These are phyloP conservation scores for Macaranga tanarius DNA, from an alignment of 441 rosid species.

Conservation along the genomic window DNA sequence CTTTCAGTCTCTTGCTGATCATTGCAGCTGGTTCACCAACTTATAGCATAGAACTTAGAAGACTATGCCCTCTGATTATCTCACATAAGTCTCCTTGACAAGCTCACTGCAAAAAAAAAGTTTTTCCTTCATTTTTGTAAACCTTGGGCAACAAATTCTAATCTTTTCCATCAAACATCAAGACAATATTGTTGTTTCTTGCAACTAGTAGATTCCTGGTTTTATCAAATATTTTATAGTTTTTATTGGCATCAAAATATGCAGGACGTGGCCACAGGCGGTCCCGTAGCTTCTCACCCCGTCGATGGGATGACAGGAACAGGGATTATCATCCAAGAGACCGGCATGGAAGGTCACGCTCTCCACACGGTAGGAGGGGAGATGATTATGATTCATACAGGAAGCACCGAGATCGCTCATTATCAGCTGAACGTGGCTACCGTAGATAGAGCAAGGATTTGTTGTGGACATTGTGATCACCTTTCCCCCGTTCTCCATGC, in stretches of 20 bases:
- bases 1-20: neutral
- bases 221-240: neutral
- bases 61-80: neutral
- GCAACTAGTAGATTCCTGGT: neutral
- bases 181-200: neutral
- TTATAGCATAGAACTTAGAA: neutral
- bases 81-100: neutral
- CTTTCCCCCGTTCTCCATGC: too few species aligned
- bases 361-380: constrained; percentile 39
- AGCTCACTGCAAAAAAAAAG: neutral
- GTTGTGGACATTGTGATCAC: neutral
- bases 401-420: constrained; percentile 41
- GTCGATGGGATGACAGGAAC: constrained; percentile 25
- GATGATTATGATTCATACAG: constrained; percentile 34
- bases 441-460: constrained; percentile 23
- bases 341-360: constrained; percentile 45
- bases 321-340: constrained; percentile 41
- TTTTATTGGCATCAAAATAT: constrained; percentile 12
- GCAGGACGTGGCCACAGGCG: constrained; percentile 37
- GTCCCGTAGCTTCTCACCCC: constrained; percentile 51
- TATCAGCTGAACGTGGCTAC: constrained; percentile 35
- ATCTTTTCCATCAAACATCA: neutral
- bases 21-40: neutral
- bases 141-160: too few species aligned
- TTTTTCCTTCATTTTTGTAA: neutral